Evolutionary conservation across 441 rosid genomes (phyloP), one percentile per base, ranked within the genome.

Genomic region (Euphorbia celastroides): DNA sequence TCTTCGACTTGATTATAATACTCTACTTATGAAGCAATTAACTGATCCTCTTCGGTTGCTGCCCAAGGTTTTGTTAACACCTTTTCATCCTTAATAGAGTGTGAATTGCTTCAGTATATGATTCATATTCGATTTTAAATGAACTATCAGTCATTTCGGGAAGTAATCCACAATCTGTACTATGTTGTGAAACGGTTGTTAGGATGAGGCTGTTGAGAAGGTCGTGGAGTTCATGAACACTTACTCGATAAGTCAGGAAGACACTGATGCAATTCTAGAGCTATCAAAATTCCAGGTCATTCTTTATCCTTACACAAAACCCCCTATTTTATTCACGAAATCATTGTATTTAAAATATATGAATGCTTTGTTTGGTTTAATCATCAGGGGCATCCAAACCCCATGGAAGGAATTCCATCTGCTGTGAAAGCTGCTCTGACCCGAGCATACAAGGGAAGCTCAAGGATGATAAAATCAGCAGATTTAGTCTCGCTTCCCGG

Each of bases 171-270:
- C 17, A 34, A 13, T n/a, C 11, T 38, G 19, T 20, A 2, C 14
- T 6, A 48, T 34, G 22, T 8, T n/a, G 2, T 60, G 52, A 20
- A 62, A 48, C n/a, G 17, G 30, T 70, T 46, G 62, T 27, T 69
- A 94, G 99, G 97, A 88, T 71, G 96, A 89, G 82, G 99, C 97
- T 60, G 92, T 89, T 73, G 62, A 85, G 71, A 82, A 92, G 76
- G 97, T 89, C 71, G 88, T 92, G 77, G 94, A 88, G 70, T 87
- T 88, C 80, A 92, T 92, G 98, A 85, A 86, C 84, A 67, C 74
- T 3, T 94, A 94, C 81, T 94, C 98, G 52, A 85, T 94, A 66
- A 86, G 81, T 78, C 97, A 88, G 88, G 97, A 88, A 74, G 98
- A 94, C 80, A 79, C 77, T 65, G 97, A 89, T 76, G 88, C 93